Base-by-base conservation (phyloP, 176 grass and related monocot species). In the Ampelocalamus luodianensis region DNA sequence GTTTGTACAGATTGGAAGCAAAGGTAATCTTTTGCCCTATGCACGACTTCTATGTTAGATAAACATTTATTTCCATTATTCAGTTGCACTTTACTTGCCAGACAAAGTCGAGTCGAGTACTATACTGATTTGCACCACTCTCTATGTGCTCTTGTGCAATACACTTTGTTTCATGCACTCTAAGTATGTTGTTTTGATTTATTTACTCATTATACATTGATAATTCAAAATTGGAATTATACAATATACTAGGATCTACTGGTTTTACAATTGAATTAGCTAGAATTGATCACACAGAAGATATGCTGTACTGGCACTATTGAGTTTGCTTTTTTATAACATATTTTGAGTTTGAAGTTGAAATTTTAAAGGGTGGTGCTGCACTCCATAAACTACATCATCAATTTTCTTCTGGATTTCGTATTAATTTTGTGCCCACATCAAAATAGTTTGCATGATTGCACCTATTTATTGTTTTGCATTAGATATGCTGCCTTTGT, bases 21-120 rank as follows among this genome's bases (percentile, higher is more conserved):
- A 81, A 97, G 94, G 94, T 97, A 80, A 37, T 3, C 74, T 48
- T 61, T 87, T 59, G 16, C 55, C 67, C 61, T 50, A 85, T 37
- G 6, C 46, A 49, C 71, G 15, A 13, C 3, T 63, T 83, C 36
- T 48, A 12, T 10, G 55, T 11, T 77, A 15, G 46, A 20, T 56
- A 55, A 55, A 42, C 2, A 46, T 42, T 82, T 26, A 0, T 74
- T 88, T 79, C n/a, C 8, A 50, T 72, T 63, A 22, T 86, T 72
- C 3, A 42, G 42, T 53, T 80, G 24, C 36, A 74, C 23, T 15
- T 87, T 46, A 10, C 53, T 68, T 38, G 39, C 18, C 2, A 17
- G 20, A 71, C 43, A 74, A 80, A 63, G 4, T 61, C 0, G 27
- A 63, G 4, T 61, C 0, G 27, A 63, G n/a, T 3, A 38, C 45